A percentile compares a stretch with the other conserved stretches of the same genome.
phyloP scores from a whole-genome alignment of 31 red algal genomes.

The Odonthalia washingtoniensis region DNA sequence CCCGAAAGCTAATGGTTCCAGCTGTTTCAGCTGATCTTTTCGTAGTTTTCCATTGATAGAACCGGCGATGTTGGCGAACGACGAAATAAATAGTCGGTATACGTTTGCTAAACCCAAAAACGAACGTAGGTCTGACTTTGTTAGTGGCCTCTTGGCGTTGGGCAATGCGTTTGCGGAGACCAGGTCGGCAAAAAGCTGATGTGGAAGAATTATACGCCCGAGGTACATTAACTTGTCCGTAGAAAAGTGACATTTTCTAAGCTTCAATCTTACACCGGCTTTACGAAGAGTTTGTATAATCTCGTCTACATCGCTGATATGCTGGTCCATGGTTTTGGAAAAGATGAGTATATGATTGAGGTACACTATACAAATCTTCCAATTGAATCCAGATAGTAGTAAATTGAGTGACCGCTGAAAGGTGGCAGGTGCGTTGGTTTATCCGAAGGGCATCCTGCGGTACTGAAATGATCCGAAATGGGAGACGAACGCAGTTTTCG shows the following conservation, averaged over 20 bases:
- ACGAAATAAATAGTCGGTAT: slow-evolving; percentile 34
- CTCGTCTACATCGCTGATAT: slow-evolving; percentile 40
- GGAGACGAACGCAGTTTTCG: not conserved
- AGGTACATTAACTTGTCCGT: slow-evolving; percentile 18
- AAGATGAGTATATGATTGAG: slow-evolving; percentile 62
- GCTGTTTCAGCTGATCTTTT: too few species aligned
- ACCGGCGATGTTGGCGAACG: not conserved
- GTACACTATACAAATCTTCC: slow-evolving; percentile 40
- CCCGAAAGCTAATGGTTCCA: too few species aligned
- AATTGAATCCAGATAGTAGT: slow-evolving; percentile 29
- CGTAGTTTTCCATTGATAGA: too few species aligned
- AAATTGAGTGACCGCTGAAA: slow-evolving; percentile 59
- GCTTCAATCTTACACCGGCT: slow-evolving; percentile 13
- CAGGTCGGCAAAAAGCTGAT: not conserved
- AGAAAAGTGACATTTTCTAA: slow-evolving; percentile 43
- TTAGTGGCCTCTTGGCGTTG: not conserved
- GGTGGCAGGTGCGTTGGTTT: slow-evolving; percentile 50
- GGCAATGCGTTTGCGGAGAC: not conserved
- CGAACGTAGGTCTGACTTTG: slow-evolving; percentile 15
- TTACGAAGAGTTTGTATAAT: not conserved
- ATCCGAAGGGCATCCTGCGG: slow-evolving; percentile 43
- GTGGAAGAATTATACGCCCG: slow-evolving; percentile 29
- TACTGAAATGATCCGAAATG: slow-evolving; percentile 32
- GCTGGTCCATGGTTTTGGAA: slow-evolving; percentile 32
- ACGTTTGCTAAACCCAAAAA: slow-evolving; percentile 17